Conservation (phyloP, 345 rosid species). For the Pistacia atlantica region DNA sequence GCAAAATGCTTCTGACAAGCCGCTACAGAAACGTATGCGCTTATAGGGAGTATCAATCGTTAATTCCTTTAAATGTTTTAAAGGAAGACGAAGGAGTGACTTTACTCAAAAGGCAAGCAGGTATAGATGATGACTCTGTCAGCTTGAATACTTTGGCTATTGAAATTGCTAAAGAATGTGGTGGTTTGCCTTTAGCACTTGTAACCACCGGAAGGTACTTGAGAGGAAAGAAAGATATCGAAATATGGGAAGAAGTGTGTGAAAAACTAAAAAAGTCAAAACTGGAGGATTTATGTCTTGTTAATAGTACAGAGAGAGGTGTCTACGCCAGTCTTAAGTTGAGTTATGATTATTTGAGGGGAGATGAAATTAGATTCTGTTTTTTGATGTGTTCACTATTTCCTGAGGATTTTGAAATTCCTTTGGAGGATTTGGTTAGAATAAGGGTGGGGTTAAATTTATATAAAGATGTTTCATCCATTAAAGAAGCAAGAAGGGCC, state of each 20-base stretch:
- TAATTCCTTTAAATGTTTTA: not conserved
- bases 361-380: not conserved
- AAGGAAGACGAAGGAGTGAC: slow-evolving; percentile 8
- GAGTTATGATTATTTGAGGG: not conserved
- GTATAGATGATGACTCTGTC: not conserved
- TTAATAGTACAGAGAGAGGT: not conserved
- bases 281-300: not conserved
- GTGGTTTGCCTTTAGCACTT: not conserved
- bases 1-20: slow-evolving; percentile 13
- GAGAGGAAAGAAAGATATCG: not conserved
- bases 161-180: slow-evolving; percentile 5
- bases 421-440: not conserved
- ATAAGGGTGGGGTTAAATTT: not conserved
- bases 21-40: not conserved
- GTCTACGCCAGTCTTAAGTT: not conserved
- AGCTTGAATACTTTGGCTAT: not conserved
- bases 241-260: not conserved
- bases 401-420: not conserved
- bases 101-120: not conserved
- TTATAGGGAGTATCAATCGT: not conserved
- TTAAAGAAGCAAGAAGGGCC: not conserved
- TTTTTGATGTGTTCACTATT: not conserved
- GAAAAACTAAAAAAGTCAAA: slow-evolving; percentile 14
- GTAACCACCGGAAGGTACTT: not conserved
- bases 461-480: not conserved